These are phyloP conservation scores for Colletotrichum sp. DNA, from an alignment of 2,329 filamentous ascomycete species.

Conservation along the genomic window DNA sequence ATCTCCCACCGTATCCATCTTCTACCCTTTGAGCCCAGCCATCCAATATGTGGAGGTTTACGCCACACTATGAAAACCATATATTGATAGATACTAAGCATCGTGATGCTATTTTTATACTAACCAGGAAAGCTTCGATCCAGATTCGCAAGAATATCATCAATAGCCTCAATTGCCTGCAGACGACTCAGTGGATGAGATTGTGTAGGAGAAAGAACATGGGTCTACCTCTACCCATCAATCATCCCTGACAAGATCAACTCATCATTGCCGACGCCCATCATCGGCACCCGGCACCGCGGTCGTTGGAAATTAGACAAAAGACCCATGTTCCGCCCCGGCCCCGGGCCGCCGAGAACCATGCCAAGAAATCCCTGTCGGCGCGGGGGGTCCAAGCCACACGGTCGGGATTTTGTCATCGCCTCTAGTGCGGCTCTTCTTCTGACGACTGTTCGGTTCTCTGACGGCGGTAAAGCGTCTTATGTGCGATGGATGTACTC, in stretches of 20 bases:
- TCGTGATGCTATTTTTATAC: no score
- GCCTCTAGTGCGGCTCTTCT: not conserved
- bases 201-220: no score
- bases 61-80: no score
- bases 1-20: not conserved
- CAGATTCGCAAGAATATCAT: no score
- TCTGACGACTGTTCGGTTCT: not conserved
- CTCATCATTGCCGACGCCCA: not conserved
- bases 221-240: no score
- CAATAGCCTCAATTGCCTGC: no score
- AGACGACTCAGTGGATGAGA: no score
- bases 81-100: no score
- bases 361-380: not conserved
- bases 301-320: not conserved
- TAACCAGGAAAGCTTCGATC: no score
- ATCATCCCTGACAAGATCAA: no score
- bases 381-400: not conserved
- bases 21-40: no score
- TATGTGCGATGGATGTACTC: not conserved
- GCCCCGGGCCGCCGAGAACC: not conserved
- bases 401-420: not conserved
- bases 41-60: no score
- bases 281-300: not conserved
- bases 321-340: not conserved
- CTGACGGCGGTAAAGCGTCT: not conserved